A percentile compares a stretch with the other conserved stretches of the same genome.
These are phyloP conservation scores for Stephania japonica DNA, from an alignment of 164 flowering plant genomes.

Conservation along the genomic window DNA sequence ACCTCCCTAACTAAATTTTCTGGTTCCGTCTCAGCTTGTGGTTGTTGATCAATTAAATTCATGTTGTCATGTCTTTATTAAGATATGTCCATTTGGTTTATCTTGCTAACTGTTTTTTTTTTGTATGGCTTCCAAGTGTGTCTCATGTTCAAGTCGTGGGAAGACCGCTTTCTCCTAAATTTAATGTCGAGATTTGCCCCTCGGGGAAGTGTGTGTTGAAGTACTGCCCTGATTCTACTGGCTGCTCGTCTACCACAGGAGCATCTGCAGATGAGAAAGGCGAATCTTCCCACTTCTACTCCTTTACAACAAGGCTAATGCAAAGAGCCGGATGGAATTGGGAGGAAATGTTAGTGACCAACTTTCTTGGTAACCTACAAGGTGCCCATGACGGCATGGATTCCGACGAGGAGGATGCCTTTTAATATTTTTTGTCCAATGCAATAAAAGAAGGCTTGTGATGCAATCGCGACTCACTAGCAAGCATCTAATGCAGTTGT, in stretches of 20 bases:
- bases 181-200: slow-evolving; percentile 28
- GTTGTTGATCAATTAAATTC: not conserved
- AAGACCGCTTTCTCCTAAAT: slow-evolving; percentile 27
- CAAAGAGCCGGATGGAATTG: slow-evolving; percentile 23
- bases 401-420: slow-evolving; percentile 27
- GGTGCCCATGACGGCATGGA: slow-evolving; percentile 12
- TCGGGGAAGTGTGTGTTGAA: slow-evolving; percentile 35
- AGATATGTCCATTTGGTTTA: not conserved
- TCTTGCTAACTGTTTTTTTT: not conserved
- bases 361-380: slow-evolving; percentile 23
- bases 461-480: not conserved
- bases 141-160: slow-evolving; percentile 54
- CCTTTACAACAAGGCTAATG: slow-evolving; percentile 25
- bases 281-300: slow-evolving; percentile 24
- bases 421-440: not conserved
- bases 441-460: not conserved
- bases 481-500: not conserved
- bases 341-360: slow-evolving; percentile 26
- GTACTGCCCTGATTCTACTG: slow-evolving; percentile 21
- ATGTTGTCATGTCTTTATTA: not conserved
- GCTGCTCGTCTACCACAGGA: slow-evolving; percentile 2
- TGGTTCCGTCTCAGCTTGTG: not conserved
- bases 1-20: too few species aligned
- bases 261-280: slow-evolving; percentile 18
- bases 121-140: slow-evolving; percentile 27